A percentile compares a stretch with the other conserved stretches of the same genome.
These are phyloP conservation scores for Fusarium domesticum DNA, from an alignment of 2,329 filamentous ascomycete species.

Conservation along the genomic window DNA sequence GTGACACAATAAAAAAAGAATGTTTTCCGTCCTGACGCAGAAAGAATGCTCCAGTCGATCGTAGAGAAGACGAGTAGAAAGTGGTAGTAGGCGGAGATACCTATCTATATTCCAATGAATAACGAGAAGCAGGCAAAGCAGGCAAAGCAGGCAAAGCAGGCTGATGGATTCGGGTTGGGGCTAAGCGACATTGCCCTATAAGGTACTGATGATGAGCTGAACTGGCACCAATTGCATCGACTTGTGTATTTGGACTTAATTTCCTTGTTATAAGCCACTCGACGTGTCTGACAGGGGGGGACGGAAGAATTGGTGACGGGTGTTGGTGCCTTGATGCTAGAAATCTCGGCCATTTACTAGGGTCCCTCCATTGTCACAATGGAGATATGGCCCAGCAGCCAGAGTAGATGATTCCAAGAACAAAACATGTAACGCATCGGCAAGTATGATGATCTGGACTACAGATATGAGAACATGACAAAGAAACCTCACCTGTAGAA, in stretches of 20 bases:
- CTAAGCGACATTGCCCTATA: slow-evolving; percentile 26
- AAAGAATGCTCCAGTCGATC: slow-evolving; percentile 7
- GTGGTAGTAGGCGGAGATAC: background rate
- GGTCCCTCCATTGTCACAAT: slow-evolving; percentile 5
- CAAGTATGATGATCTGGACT: background rate
- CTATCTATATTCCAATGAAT: slow-evolving; percentile 26
- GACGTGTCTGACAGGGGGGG: slow-evolving; percentile 7
- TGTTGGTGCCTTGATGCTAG: slow-evolving; percentile 7
- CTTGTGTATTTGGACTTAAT: slow-evolving; percentile 15
- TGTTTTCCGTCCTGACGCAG: slow-evolving; percentile 4
- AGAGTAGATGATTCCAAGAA: slow-evolving; percentile 14
- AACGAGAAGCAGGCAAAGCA: slow-evolving; percentile 1
- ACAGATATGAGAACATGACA: background rate
- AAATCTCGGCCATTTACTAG: slow-evolving; percentile 11
- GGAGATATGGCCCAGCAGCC: slow-evolving; percentile 10
- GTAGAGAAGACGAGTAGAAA: slow-evolving; percentile 1
- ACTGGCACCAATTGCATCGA: slow-evolving; percentile 13
- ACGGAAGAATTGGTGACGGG: too few species aligned
- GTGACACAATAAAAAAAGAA: slow-evolving; percentile 17
- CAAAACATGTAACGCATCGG: slow-evolving; percentile 4
- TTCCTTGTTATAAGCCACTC: slow-evolving; percentile 18
- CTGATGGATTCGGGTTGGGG: slow-evolving; percentile 17
- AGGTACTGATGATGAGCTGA: slow-evolving; percentile 9
- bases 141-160: slow-evolving; percentile 5
- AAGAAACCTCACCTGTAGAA: background rate